Base-by-base conservation (phyloP, 129 eudicot species). In the Mikania micrantha region DNA sequence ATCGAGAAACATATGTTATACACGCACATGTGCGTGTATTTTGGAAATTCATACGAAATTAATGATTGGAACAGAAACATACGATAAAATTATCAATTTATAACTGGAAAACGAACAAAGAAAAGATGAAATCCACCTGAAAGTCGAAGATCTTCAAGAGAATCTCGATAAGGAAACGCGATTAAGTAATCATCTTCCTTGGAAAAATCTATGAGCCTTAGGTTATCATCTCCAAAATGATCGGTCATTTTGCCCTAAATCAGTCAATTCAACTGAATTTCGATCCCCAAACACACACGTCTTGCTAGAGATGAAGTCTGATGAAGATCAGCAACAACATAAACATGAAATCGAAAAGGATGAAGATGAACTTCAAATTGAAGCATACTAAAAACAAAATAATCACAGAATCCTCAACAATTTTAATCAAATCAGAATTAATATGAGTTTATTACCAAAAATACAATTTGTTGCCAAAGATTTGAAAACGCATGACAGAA, bases 131-230 rank as follows among this genome's bases (percentile, higher is more conserved):
- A 36, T 45, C 45, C 3, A 88, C 90, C 86, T 69, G 88, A 81
- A 17, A 81, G 81, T 27, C 83, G 82, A 77, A 84, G 67, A 74
- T 86, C 94, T 58, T 79, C 62, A 7, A 82, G 80, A 54, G 87
- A 67, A 71, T 72, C 67, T 20, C 79, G 80, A 22, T 78, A 74
- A 15, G 82, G 82, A 17, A 58, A 74, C 67, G 72, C 90, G 3
- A 58, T n/a, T 58, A 58, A 13, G 38, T 17, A 29, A 58, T 58
- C 64, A 15, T 58, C 64, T 67, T 87, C 89, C 15, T 72, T 34
- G 2, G 83, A 66, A 1, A 87, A 61, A 63, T 87, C 95, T n/a
- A 87, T 81, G 41, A 89, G 73, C 69, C 66, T 56, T 20, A 85
- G 85, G 22, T 74, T 72, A 60, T 85, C 74, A 5, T 49, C 85